Base-by-base conservation (phyloP, 495 filamentous ascomycete species). In the Talaromyces trachyspermus region DNA sequence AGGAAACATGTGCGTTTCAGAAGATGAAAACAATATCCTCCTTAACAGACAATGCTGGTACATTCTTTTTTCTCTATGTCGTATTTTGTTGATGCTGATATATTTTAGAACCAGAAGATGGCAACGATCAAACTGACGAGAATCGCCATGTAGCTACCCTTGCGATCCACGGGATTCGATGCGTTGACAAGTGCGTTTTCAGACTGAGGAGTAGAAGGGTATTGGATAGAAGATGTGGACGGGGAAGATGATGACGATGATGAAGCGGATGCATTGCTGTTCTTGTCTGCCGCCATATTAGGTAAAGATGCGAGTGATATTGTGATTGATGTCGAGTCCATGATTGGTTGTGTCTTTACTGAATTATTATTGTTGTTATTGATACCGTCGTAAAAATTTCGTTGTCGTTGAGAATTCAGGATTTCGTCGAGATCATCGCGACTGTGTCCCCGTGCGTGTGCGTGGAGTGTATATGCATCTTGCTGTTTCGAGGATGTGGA, bases 41-140 rank as follows among this genome's bases (percentile, higher is more conserved):
- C n/a, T n/a, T n/a, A n/a, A n/a, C n/a, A n/a, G n/a, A n/a, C n/a
- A n/a, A n/a, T n/a, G n/a, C n/a, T n/a, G n/a, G n/a, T n/a, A n/a
- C n/a, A n/a, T n/a, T n/a, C n/a, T n/a, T n/a, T n/a, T n/a, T n/a
- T n/a, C n/a, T n/a, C n/a, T n/a, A n/a, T n/a, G n/a, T n/a, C n/a
- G n/a, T n/a, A n/a, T n/a, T n/a, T n/a, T n/a, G n/a, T n/a, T n/a
- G n/a, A n/a, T n/a, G n/a, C n/a, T n/a, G n/a, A n/a, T n/a, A n/a
- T n/a, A n/a, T n/a, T n/a, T 46, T 15, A 51, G 1, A 51, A 51
- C 49, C 49, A 51, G 20, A 51, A 26, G 14, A 51, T 51, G 11
- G 39, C 49, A 30, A 51, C 49, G 14, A 51, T 32, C 29, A 51
- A 15, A 26, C 49, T 37, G 17, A 51, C 20, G 26, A 51, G 24